These are phyloP conservation scores for Fusarium chuoi DNA, from an alignment of 2,329 filamentous ascomycete species.

Conservation along the genomic window DNA sequence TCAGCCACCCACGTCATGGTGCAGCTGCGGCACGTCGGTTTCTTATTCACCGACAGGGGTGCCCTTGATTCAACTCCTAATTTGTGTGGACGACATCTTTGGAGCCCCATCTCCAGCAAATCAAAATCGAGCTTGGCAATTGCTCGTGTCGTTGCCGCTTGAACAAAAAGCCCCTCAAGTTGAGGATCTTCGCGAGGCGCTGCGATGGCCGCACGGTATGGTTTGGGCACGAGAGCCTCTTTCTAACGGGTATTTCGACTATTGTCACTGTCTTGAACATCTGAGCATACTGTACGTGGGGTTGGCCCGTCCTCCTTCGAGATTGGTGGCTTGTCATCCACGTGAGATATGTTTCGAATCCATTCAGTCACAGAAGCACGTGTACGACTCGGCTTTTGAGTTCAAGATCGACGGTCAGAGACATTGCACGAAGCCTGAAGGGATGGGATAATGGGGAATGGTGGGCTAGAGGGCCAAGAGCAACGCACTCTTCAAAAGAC, in stretches of 20 bases:
- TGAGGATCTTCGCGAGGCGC: conserved; percentile 8
- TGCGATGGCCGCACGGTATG: conserved; percentile 7
- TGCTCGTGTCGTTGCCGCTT: conserved; percentile 19
- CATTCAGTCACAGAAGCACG: conserved; percentile 6
- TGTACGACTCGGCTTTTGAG: conserved; percentile 15
- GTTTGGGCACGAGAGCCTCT: background rate
- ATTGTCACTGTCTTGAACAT: background rate
- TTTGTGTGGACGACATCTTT: background rate
- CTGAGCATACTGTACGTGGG: conserved; percentile 10
- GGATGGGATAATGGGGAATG: background rate
- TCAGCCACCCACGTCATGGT: conserved; percentile 44
- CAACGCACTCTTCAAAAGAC: background rate
- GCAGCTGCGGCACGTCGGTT: conserved; percentile 22
- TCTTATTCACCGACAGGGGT: conserved; percentile 30
- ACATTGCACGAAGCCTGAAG: background rate
- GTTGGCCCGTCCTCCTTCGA: background rate
- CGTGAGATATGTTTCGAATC: conserved; percentile 29
- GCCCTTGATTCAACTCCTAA: background rate
- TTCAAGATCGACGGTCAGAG: conserved; percentile 5
- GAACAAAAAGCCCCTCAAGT: conserved; percentile 1
- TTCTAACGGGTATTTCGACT: background rate
- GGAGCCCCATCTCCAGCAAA: conserved; percentile 7
- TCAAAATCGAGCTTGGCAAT: conserved; percentile 28
- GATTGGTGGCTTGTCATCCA: conserved; percentile 26
- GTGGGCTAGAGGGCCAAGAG: background rate